Evolutionary conservation across 768 basidiomycete genomes (phyloP).

Genomic region (Lentinula guzmanii): DNA sequence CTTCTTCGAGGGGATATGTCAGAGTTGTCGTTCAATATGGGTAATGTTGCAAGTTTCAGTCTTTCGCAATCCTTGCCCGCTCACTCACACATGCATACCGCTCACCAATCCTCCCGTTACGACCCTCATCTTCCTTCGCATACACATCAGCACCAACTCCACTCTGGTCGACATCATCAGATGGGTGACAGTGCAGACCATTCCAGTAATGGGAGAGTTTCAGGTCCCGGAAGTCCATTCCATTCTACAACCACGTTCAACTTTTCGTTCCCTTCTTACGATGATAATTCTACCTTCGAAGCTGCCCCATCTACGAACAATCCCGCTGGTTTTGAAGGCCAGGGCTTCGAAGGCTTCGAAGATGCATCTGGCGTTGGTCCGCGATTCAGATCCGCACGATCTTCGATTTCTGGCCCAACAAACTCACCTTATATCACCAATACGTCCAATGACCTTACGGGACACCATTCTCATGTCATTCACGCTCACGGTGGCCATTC

Average conservation of each 20-base stretch:
- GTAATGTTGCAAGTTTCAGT: background rate
- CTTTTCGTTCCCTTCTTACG: constrained; percentile 65
- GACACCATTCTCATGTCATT: background rate
- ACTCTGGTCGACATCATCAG: background rate
- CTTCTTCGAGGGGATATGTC: constrained; percentile 76
- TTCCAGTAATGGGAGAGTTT: constrained; percentile 12
- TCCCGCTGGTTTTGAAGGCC: background rate
- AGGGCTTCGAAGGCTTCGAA: constrained; percentile 5
- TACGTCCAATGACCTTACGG: background rate
- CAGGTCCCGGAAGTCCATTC: constrained; percentile 44
- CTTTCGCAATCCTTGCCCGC: constrained; percentile 4
- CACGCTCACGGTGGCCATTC: constrained; percentile 5
- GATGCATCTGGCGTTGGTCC: background rate
- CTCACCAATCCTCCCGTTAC: background rate
- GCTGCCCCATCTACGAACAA: constrained; percentile 24
- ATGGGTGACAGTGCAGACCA: background rate
- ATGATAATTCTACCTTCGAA: constrained; percentile 50
- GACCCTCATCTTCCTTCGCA: background rate
- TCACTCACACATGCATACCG: background rate
- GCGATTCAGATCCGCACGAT: constrained; percentile 12
- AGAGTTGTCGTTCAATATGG: constrained; percentile 28
- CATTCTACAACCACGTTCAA: constrained; percentile 60
- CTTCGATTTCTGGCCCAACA: constrained; percentile 13
- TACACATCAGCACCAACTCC: background rate
- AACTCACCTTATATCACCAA: constrained; percentile 1